Evolutionary conservation across 1,139 yeast species (phyloP), one percentile per base, ranked within the genome.

Genomic region (Blastobotrys ciferrii): DNA sequence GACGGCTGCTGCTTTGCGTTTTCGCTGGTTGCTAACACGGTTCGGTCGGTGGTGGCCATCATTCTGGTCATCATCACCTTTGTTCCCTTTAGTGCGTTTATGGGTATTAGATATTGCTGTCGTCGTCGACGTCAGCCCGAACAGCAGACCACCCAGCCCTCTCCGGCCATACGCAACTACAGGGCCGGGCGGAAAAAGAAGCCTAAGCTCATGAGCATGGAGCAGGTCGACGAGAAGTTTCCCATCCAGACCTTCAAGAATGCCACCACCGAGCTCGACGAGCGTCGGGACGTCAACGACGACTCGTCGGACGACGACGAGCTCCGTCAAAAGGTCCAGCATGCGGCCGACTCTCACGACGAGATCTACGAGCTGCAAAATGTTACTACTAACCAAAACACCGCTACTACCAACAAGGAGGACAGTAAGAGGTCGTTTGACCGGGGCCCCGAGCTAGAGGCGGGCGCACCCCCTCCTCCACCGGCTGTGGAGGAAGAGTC

Each of bases 171-270:
- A 54, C 54, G 53, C 51, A 33, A 42, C 51, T 44, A 45, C 48
- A 20, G 54, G 53, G 42, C 46, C 47, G 48, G 53, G 49, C 45
- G 57, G 17, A 58, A 61, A 45, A 61, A 62, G 51, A 63, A 61
- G 48, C 66, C 66, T 36, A 56, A 62, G 46, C 55, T 67, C 31
- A 71, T 82, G 53, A 71, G 87, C 0, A 75, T 74, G 46, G 77
- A 71, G n/a, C 85, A 84, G 60, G 85, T 85, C 19, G 82, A 84
- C 47, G 74, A 73, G 42, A 67, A 82, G 46, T 85, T 86, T 63
- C 94, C 94, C 0, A 63, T 70, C 37, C 76, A 78, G 58, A 74
- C 83, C 2, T 85, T 84, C 63, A 68, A 73, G 48, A 77, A 79
- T 45, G 63, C 61, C 15, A 53, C 47, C 43, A 40, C 48, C 7